Evolutionary conservation across 2,329 filamentous ascomycete species (phyloP).

Genomic region (Trichoderma oligosporum): DNA sequence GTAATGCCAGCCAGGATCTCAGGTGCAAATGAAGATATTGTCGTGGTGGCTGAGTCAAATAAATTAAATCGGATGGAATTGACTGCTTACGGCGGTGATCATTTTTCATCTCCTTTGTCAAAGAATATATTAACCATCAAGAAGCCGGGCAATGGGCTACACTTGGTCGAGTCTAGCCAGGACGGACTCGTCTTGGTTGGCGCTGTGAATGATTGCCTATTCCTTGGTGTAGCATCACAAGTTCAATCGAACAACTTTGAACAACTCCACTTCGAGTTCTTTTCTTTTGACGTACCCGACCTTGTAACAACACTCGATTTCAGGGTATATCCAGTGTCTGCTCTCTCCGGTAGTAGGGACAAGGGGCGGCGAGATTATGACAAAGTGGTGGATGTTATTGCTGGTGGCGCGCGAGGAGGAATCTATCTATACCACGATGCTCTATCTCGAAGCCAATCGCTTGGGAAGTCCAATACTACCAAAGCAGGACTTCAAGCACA

Average conservation of each 20-base stretch:
- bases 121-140: slow-evolving; percentile 38
- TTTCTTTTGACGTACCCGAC: slow-evolving; percentile 57
- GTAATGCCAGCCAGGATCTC: slow-evolving; percentile 39
- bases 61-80: slow-evolving; percentile 37
- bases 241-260: slow-evolving; percentile 25
- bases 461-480: slow-evolving; percentile 37
- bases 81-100: slow-evolving; percentile 43
- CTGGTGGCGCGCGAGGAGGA: slow-evolving; percentile 72
- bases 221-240: slow-evolving; percentile 32
- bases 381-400: slow-evolving; percentile 63
- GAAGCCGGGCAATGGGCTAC: slow-evolving; percentile 35
- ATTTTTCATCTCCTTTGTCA: slow-evolving; percentile 28
- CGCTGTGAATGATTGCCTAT: slow-evolving; percentile 37
- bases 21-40: slow-evolving; percentile 39
- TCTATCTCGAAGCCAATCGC: slow-evolving; percentile 52
- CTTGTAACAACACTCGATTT: slow-evolving; percentile 66
- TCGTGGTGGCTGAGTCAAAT: slow-evolving; percentile 46
- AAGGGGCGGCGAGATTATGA: slow-evolving; percentile 30
- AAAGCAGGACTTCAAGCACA: slow-evolving; percentile 54
- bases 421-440: slow-evolving; percentile 81
- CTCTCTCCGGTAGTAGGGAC: slow-evolving; percentile 18
- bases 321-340: slow-evolving; percentile 36
- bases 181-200: slow-evolving; percentile 55
- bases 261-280: slow-evolving; percentile 50
- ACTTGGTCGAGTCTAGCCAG: slow-evolving; percentile 46